Evolutionary conservation across 2,329 filamentous ascomycete species (phyloP).

Genomic region (Capronia americana): DNA sequence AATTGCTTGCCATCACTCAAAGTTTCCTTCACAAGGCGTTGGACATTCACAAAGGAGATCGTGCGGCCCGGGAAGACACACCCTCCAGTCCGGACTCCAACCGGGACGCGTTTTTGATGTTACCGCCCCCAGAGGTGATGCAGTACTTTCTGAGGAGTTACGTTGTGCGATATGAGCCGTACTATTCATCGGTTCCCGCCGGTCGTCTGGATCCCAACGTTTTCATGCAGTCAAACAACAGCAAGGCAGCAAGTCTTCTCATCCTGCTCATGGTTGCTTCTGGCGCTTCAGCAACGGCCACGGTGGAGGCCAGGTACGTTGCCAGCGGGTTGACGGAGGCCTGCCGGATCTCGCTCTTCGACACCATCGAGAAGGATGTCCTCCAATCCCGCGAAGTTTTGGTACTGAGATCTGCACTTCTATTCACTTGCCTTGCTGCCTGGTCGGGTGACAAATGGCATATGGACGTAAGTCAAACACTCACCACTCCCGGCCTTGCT

Average conservation of each 20-base stretch:
- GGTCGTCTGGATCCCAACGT: constrained; percentile 70
- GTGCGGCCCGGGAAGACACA: constrained; percentile 39
- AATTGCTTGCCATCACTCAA: constrained; percentile 74
- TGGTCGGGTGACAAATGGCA: constrained; percentile 81
- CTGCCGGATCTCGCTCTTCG: constrained; percentile 73
- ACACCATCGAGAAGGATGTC: constrained; percentile 74
- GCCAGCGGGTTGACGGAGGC: constrained; percentile 72
- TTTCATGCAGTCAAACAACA: constrained; percentile 66
- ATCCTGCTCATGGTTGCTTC: constrained; percentile 76
- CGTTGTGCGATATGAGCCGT: constrained; percentile 69
- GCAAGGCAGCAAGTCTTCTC: constrained; percentile 69
- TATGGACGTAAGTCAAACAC: constrained; percentile 60
- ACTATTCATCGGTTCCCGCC: constrained; percentile 67
- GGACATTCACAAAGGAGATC: constrained; percentile 63
- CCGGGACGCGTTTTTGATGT: constrained; percentile 63
- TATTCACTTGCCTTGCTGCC: constrained; percentile 71
- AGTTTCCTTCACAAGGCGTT: constrained; percentile 73
- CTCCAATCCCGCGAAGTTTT: constrained; percentile 70
- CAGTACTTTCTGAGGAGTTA: constrained; percentile 72
- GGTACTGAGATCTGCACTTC: constrained; percentile 68
- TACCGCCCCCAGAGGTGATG: constrained; percentile 70
- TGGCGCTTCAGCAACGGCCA: constrained; percentile 70
- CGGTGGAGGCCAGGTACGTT: constrained; percentile 68
- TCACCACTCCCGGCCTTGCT: constrained; percentile 1
- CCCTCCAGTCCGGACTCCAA: constrained; percentile 55